Evolutionary conservation across 352 stramenopile genomes (phyloP).

Genomic region (Poterioochromonas sp.): DNA sequence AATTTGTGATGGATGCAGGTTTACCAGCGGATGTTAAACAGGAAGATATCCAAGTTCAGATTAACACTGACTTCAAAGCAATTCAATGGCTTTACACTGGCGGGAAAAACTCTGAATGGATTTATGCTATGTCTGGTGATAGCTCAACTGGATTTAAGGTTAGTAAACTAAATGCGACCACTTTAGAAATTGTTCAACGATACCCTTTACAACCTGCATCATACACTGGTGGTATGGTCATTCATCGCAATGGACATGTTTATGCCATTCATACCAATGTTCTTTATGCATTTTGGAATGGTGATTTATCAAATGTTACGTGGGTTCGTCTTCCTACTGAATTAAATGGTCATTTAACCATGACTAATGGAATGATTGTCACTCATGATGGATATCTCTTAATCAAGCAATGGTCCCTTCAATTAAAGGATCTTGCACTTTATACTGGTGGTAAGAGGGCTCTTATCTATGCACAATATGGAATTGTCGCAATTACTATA

Average conservation of each 20-base stretch:
- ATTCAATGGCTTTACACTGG: slow-evolving; percentile 10
- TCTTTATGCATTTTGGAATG: slow-evolving; percentile 18
- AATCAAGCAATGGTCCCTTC: slow-evolving; percentile 1
- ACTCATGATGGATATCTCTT: background rate
- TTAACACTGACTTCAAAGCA: background rate
- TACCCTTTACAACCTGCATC: background rate
- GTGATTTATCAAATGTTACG: slow-evolving; percentile 2
- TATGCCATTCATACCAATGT: background rate
- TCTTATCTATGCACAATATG: too few species aligned
- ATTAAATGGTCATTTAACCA: background rate
- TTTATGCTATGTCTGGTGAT: background rate
- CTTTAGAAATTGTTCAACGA: background rate
- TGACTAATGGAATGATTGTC: slow-evolving; percentile 8
- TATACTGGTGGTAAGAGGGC: too few species aligned
- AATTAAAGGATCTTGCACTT: background rate
- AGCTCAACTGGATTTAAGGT: background rate
- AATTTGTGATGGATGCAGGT: background rate
- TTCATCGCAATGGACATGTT: slow-evolving; percentile 18
- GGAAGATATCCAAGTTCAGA: background rate
- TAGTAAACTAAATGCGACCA: background rate
- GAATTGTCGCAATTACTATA: too few species aligned
- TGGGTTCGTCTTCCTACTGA: background rate
- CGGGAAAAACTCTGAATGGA: background rate
- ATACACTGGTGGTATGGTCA: background rate
- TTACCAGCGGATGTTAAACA: background rate